Conservation (phyloP, 306 rosid genomes). For the Lablab purpureus region DNA sequence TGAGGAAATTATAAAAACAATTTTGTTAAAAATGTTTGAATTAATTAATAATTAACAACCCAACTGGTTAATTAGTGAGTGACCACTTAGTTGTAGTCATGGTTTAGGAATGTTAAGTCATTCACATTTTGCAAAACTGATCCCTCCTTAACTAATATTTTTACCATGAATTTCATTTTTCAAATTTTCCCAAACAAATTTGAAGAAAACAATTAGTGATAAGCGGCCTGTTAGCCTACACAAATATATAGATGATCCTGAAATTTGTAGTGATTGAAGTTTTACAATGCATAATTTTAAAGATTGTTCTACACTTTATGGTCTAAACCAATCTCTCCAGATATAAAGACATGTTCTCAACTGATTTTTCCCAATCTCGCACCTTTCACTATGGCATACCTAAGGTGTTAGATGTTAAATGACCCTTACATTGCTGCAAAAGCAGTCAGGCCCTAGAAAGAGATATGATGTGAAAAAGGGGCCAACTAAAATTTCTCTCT, state of each 20-base stretch:
- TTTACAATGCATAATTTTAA: conserved; percentile 1
- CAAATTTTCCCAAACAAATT: conserved; percentile 11
- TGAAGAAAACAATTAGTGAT: background rate
- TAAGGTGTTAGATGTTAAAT: conserved; percentile 14
- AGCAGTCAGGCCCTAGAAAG: conserved; percentile 9
- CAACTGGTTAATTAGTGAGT: background rate
- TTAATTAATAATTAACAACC: conserved; percentile 14
- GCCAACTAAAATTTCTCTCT: conserved; percentile 16
- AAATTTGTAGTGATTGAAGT: conserved; percentile 4
- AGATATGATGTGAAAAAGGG: conserved; percentile 24
- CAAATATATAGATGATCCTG: conserved; percentile 21
- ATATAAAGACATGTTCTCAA: conserved; percentile 26
- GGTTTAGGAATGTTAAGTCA: background rate
- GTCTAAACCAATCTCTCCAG: conserved; percentile 29
- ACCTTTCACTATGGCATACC: conserved; percentile 35
- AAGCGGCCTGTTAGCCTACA: background rate
- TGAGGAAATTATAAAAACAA: conserved; percentile 10
- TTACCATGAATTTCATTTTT: background rate
- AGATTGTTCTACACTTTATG: conserved; percentile 11
- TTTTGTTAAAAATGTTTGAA: background rate
- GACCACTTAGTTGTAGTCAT: background rate
- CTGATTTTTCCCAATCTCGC: conserved; percentile 31
- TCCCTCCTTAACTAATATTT: conserved; percentile 7
- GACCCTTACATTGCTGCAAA: background rate
- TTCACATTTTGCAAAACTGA: background rate